Conservation (phyloP, 1,284 basidiomycete genomes). For the Apiotrichum laibachii region DNA sequence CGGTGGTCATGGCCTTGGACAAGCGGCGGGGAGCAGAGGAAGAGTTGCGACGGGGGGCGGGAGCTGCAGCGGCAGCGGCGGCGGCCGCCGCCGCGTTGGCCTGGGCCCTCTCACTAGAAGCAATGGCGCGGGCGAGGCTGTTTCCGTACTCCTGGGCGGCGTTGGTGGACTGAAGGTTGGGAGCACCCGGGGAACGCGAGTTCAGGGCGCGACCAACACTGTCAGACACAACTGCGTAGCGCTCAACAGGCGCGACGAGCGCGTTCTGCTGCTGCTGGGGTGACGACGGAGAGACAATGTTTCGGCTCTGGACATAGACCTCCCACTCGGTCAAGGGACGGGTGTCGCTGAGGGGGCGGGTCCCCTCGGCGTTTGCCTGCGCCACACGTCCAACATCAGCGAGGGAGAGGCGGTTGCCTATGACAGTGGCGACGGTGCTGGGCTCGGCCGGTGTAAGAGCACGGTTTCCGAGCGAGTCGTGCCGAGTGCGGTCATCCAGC, state of each 20-base stretch:
- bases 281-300: slow-evolving; percentile 34
- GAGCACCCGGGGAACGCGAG: slow-evolving; percentile 5
- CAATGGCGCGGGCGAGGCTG: slow-evolving; percentile 12
- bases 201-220: slow-evolving; percentile 14
- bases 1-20: slow-evolving; percentile 40
- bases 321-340: slow-evolving; percentile 39
- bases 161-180: slow-evolving; percentile 2
- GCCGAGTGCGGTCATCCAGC: slow-evolving; percentile 6
- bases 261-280: neutral
- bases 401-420: neutral
- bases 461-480: slow-evolving; percentile 8
- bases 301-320: slow-evolving; percentile 36
- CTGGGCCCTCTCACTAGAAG: neutral
- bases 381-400: neutral
- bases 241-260: neutral
- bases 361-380: neutral
- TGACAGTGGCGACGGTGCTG: neutral
- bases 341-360: slow-evolving; percentile 1
- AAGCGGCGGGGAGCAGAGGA: slow-evolving; percentile 3
- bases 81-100: slow-evolving; percentile 11
- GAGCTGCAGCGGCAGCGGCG: neutral
- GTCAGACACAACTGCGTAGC: slow-evolving; percentile 13
- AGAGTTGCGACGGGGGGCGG: neutral
- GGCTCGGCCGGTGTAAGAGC: slow-evolving; percentile 3
- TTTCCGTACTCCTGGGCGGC: slow-evolving; percentile 17